Evolutionary conservation across 2,329 filamentous ascomycete species (phyloP), one percentile per base, ranked within the genome.

Genomic region (Thielaviopsis musarum): DNA sequence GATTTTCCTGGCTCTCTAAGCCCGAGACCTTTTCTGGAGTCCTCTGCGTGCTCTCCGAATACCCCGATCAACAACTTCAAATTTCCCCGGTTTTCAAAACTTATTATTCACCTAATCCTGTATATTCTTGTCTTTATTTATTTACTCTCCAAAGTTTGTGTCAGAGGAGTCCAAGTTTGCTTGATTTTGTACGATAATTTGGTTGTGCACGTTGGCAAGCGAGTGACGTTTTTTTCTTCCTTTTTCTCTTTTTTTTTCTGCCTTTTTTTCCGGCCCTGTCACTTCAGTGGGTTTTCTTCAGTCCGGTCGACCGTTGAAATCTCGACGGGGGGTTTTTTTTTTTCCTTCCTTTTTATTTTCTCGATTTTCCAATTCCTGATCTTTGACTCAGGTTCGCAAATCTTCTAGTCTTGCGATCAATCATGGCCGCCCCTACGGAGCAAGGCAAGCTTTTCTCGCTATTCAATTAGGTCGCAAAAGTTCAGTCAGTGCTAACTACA

Each of bases 361-460:
- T 59, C 30, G 28, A 59, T 49, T 54, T 59, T 49, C 53, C 38
- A 34, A 34, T 58, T 30, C 24, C 41, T 45, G 49, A 51, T 54
- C 38, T 52, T 54, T 24, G 49, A 24, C 57, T 54, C 19, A 45
- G 38, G 38, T 45, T 45, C 38, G 38, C 38, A 45, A 45, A 45
- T 45, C 38, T 45, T 45, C 17, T n/a, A 45, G 38, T 61, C 38
- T 55, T 41, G 60, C 56, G 57, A 59, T 24, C 49, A 41, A 59
- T 59, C 15, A 61, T 61, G 60, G 51, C 57, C 34, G 49, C 57
- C 48, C 45, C 54, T 17, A 34, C 48, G 13, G 60, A 61, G 57
- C 48, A 61, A 59, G 60, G 60, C 28, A 54, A 56, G 54, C 30
- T 28, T n/a, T 21, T 15, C 41, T 9, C 10, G 10, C 21, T 28